Conservation (phyloP, 108 stramenopile species). For the Fragilariopsis cylindrus region DNA sequence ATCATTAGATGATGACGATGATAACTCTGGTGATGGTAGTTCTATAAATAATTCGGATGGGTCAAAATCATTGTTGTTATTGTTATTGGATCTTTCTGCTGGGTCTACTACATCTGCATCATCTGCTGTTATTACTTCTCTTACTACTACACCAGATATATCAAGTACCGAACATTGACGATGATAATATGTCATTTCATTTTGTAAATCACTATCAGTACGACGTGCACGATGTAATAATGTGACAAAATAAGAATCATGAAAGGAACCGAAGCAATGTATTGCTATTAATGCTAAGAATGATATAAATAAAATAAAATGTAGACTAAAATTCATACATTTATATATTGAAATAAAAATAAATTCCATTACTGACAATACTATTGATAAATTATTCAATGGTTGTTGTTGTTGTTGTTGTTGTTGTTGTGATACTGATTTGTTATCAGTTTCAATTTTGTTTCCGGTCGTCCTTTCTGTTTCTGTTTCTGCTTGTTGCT, state of each 20-base stretch:
- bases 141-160: neutral
- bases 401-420: neutral
- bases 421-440: neutral
- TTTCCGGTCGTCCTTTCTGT: too few relatives aligned
- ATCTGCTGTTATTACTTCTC: too few relatives aligned
- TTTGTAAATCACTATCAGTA: constrained; percentile 39
- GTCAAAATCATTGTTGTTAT: neutral
- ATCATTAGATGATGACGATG: neutral
- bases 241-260: constrained; percentile 45
- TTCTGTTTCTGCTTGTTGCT: too few relatives aligned
- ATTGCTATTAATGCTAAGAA: constrained; percentile 26
- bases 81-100: too few relatives aligned
- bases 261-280: constrained; percentile 28
- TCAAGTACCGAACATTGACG: constrained; percentile 31
- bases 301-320: constrained; percentile 13
- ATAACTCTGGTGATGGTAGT: too few relatives aligned
- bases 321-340: neutral
- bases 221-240: constrained; percentile 43
- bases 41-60: constrained; percentile 1
- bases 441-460: neutral
- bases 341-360: neutral
- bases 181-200: constrained; percentile 62
- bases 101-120: too few relatives aligned
- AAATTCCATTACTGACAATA: neutral
- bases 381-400: neutral